These are phyloP conservation scores for Diutina siamensis DNA, from an alignment of 1,139 yeast species.

Conservation along the genomic window DNA sequence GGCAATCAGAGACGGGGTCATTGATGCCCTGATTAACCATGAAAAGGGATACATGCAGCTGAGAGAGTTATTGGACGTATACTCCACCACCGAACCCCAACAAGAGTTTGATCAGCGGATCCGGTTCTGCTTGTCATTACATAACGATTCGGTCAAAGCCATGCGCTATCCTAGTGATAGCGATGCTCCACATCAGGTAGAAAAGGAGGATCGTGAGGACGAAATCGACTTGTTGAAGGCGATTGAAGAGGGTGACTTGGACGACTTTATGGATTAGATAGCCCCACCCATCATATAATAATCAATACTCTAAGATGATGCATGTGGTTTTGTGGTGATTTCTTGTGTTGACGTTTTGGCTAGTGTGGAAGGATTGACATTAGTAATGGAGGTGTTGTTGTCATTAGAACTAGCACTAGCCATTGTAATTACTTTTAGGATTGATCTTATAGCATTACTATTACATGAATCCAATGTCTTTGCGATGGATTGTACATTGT, in stretches of 20 bases:
- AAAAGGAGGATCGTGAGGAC: constrained; percentile 29
- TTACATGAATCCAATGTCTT: too few species aligned
- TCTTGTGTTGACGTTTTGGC: too few species aligned
- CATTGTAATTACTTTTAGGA: too few species aligned
- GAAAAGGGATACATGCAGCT: constrained; percentile 89
- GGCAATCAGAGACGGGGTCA: constrained; percentile 95
- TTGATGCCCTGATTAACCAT: constrained; percentile 90
- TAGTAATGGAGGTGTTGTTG: too few species aligned
- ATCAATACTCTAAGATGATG: too few species aligned
- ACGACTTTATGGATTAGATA: constrained; percentile 15
- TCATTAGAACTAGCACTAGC: too few species aligned
- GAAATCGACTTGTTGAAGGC: constrained; percentile 36
- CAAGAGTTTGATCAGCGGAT: constrained; percentile 86
- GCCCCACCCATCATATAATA: neutral
- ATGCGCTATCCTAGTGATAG: constrained; percentile 75
- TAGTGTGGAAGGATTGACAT: too few species aligned
- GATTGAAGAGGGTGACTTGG: constrained; percentile 39
- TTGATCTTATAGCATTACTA: neutral
- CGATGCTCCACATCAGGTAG: constrained; percentile 15
- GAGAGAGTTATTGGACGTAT: constrained; percentile 74
- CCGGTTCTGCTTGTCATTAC: constrained; percentile 79
- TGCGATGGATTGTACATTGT: too few species aligned
- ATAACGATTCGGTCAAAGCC: constrained; percentile 87
- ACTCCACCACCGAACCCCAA: constrained; percentile 83
- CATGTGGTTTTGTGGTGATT: too few species aligned